Evolutionary conservation across 2,329 filamentous ascomycete genomes (phyloP).

Genomic region (Trichoderma sp.): DNA sequence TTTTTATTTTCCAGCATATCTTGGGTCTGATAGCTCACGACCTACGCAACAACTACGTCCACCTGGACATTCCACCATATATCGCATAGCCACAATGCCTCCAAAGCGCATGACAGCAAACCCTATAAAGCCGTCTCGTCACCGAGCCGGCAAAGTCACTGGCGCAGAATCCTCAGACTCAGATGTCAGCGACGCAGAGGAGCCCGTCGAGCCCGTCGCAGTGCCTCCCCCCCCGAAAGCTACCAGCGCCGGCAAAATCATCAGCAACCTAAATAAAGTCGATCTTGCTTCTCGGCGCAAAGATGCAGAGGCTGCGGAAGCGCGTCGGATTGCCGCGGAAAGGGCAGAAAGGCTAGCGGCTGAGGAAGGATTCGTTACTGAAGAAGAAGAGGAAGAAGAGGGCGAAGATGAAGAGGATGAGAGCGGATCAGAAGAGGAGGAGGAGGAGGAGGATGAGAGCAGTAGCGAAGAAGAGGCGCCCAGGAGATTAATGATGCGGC

Average conservation of each 20-base stretch:
- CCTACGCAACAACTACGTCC: background rate
- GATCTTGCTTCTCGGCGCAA: conserved; percentile 52
- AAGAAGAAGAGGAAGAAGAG: conserved; percentile 46
- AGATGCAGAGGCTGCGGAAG: conserved; percentile 50
- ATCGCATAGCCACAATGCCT: conserved; percentile 49
- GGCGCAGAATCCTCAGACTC: conserved; percentile 57
- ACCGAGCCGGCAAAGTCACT: conserved; percentile 79
- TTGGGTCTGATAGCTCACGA: background rate
- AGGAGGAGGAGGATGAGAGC: conserved; percentile 45
- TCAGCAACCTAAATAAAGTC: conserved; percentile 55
- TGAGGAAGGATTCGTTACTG: conserved; percentile 66
- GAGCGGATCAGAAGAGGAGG: conserved; percentile 47
- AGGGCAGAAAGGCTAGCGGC: conserved; percentile 54
- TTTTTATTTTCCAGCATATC: background rate
- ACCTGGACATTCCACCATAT: background rate
- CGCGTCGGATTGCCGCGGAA: conserved; percentile 49
- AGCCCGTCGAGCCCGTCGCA: conserved; percentile 34
- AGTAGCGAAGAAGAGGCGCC: conserved; percentile 60
- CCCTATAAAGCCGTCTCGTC: conserved; percentile 74
- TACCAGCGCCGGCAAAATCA: conserved; percentile 58
- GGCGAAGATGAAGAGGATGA: conserved; percentile 43
- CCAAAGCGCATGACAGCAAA: conserved; percentile 93
- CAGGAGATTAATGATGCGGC: conserved; percentile 59
- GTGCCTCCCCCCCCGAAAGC: conserved; percentile 60
- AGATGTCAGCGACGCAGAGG: conserved; percentile 48